A percentile compares a stretch with the other conserved stretches of the same genome.
Evolutionary conservation across 2,329 filamentous ascomycete genomes (phyloP).

Genomic region (Botrytis fragariae): DNA sequence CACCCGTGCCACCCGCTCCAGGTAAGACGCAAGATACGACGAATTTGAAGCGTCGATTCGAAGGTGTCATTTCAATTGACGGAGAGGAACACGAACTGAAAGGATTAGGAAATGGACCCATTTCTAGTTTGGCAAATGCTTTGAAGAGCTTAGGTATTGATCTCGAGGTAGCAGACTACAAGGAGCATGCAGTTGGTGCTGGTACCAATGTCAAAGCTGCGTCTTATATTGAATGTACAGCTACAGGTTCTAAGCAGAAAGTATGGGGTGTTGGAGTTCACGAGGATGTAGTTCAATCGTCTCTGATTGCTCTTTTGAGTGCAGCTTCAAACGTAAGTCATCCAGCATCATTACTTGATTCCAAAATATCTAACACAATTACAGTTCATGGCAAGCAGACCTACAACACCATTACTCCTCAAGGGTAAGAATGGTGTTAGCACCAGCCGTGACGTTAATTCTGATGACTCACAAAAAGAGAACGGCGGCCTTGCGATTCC

Average conservation of each 20-base stretch:
- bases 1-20: constrained; percentile 64
- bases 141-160: constrained; percentile 76
- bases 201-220: constrained; percentile 87
- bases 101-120: constrained; percentile 84
- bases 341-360: constrained; percentile 77
- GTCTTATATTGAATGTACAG: constrained; percentile 87
- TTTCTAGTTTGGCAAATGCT: constrained; percentile 83
- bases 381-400: constrained; percentile 70
- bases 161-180: constrained; percentile 90
- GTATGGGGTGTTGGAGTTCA: constrained; percentile 93
- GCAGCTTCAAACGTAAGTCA: constrained; percentile 82
- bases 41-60: constrained; percentile 78
- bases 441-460: constrained; percentile 41
- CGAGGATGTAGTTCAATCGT: constrained; percentile 87
- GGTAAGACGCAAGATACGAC: constrained; percentile 74
- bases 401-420: constrained; percentile 65
- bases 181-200: constrained; percentile 86
- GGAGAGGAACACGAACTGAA: constrained; percentile 73
- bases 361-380: constrained; percentile 81
- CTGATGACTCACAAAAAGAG: constrained; percentile 31
- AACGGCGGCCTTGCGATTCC: constrained; percentile 32
- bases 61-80: constrained; percentile 80
- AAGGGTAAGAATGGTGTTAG: constrained; percentile 52
- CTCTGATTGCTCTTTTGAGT: constrained; percentile 78
- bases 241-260: constrained; percentile 62